Evolutionary conservation across 805 yeast species (phyloP), one percentile per base, ranked within the genome.

Genomic region (Tetrapisispora nanseiensis): DNA sequence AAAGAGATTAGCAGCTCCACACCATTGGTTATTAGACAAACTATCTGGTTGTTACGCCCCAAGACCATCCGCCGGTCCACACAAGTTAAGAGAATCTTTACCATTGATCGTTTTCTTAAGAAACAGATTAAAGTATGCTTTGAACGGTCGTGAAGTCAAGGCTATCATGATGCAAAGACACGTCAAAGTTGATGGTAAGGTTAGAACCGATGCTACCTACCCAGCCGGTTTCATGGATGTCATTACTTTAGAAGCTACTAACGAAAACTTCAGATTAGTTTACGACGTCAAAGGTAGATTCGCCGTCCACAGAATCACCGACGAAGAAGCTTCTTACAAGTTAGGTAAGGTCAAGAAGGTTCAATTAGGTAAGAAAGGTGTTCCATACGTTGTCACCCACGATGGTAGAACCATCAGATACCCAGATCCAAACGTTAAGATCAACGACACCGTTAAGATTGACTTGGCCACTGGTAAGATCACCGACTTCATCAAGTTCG

Each of bases 1-100:
- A 72, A 89, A 90, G 82, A 87, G 97, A 83, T 83, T 90, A 75
- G 96, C 97, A 72, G 98, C 98, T 72, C 99, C 99, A 80, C 83
- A 89, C 80, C 98, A 92, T 83, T 92, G 98, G 98, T 85, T 92
- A 94, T 85, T 92, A 78, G 98, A 94, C 94, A 92, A 92, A 78
- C 80, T 92, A 77, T 85, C 97, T 69, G 99, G 99, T 71, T 78
- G 86, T 68, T 92, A 92, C 72, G 98, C 98, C 56, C 98, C 98
- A 78, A 87, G 97, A 78, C 95, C 97, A 69, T 87, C 97, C 55
- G 82, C 95, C 63, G 98, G 98, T 79, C 98, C 98, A 71, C 98
- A 90, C 80, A 92, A 90, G 76, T 80, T 89, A 70, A 83, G 97
- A 74, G 97, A 89, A 78, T 89, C 95, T 51, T 82, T 89, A 68